Conservation (phyloP, 202 grass and related monocot genomes). For the Setaria viridis region DNA sequence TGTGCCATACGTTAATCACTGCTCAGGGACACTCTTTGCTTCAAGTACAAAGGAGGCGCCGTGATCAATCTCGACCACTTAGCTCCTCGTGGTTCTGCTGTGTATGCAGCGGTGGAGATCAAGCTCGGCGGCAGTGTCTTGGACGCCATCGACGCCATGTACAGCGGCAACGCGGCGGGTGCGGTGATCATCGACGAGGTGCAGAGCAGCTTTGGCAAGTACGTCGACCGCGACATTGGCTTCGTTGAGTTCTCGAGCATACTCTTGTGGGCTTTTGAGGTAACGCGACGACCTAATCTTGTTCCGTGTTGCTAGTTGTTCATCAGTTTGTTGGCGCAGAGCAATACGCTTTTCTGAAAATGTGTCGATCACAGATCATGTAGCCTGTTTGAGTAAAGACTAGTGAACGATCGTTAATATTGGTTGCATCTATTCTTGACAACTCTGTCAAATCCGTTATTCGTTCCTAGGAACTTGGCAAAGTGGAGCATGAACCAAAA, state of each 20-base stretch:
- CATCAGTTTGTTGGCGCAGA: background rate
- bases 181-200: conserved; percentile 58
- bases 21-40: background rate
- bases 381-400: background rate
- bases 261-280: conserved; percentile 59
- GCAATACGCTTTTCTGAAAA: background rate
- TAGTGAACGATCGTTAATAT: background rate
- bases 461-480: conserved; percentile 48
- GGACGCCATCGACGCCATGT: conserved; percentile 56
- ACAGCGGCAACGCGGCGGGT: conserved; percentile 39
- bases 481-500: conserved; percentile 22
- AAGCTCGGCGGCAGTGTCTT: conserved; percentile 43
- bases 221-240: conserved; percentile 63
- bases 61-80: background rate
- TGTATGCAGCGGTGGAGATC: conserved; percentile 57
- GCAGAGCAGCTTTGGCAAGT: conserved; percentile 36
- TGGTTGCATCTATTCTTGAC: background rate
- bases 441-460: background rate
- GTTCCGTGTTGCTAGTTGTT: background rate
- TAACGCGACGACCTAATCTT: background rate
- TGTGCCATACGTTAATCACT: background rate
- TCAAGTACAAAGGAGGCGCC: background rate
- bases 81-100: background rate
- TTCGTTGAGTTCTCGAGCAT: conserved; percentile 57
- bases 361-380: background rate